Evolutionary conservation across 192 early-diverging fungal species (phyloP), one percentile per base, ranked within the genome.

Genomic region (Thoreauomyces humboldtii): DNA sequence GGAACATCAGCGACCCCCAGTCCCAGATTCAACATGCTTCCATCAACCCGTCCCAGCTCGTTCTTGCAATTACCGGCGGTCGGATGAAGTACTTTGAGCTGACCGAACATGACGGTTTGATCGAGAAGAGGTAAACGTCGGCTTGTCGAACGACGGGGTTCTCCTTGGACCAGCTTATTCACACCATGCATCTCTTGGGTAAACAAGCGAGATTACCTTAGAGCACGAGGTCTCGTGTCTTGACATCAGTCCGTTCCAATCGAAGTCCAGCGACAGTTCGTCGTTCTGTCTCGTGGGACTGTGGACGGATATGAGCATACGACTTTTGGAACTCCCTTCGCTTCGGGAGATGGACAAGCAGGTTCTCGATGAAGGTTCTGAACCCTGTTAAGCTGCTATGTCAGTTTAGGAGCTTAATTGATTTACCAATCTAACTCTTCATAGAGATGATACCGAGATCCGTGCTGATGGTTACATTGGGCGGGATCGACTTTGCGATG

Each of bases 141-240:
- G n/a, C n/a, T n/a, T n/a, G n/a, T n/a, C n/a, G n/a, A n/a, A n/a
- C n/a, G n/a, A n/a, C n/a, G n/a, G n/a, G n/a, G n/a, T n/a, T n/a
- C n/a, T n/a, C n/a, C n/a, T n/a, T n/a, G n/a, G n/a, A n/a, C n/a
- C n/a, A n/a, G n/a, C n/a, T n/a, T n/a, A n/a, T n/a, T n/a, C n/a
- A n/a, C n/a, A n/a, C n/a, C n/a, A 28, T 67, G 55, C 3, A 4
- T 27, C 15, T 0, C 24, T 7, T 4, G 17, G n/a, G n/a, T n/a
- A n/a, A n/a, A n/a, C 19, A 29, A 77, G 75, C 31, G 35, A 64
- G 59, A 58, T 43, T 17, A n/a, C 51, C 47, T 71, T 92, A 32
- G 81, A 75, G 15, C 69, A 86, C 46, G 87, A 92, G 43, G 82
- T 94, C 32, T 76, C 93, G 4, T 92, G 91, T 59, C 65, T 97